Conservation (phyloP, 306 rosid species). For the Lablab purpureus region DNA sequence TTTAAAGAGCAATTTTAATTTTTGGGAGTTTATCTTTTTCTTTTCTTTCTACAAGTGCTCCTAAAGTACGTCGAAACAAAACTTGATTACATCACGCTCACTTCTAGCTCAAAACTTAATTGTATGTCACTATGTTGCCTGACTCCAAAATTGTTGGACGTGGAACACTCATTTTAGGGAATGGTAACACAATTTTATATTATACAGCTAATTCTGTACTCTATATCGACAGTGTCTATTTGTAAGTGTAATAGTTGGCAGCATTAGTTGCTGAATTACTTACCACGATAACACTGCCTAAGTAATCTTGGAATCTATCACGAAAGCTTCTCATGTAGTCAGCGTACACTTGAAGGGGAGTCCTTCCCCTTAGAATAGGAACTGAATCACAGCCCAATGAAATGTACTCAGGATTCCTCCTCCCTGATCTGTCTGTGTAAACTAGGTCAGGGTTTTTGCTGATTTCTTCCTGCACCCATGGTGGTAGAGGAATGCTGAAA, state of each 20-base stretch:
- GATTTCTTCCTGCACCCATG: slow-evolving; percentile 93
- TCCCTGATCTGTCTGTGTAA: slow-evolving; percentile 93
- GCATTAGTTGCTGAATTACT: background rate
- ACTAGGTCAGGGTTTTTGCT: slow-evolving; percentile 94
- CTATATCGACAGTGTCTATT: background rate
- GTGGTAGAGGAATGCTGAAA: slow-evolving; percentile 93
- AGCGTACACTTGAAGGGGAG: slow-evolving; percentile 87
- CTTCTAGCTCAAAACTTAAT: background rate
- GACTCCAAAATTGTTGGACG: background rate
- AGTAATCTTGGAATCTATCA: slow-evolving; percentile 75
- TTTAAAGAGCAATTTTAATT: too few species aligned
- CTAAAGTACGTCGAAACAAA: background rate
- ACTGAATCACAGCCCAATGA: slow-evolving; percentile 87
- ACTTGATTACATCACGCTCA: background rate
- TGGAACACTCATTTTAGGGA: background rate
- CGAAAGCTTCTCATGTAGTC: slow-evolving; percentile 94
- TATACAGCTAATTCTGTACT: background rate
- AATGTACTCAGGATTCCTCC: slow-evolving; percentile 89
- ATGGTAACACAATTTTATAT: slow-evolving; percentile 5
- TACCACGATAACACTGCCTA: slow-evolving; percentile 89
- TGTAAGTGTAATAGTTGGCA: slow-evolving; percentile 18
- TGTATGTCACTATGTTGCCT: background rate
- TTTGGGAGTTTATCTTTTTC: background rate
- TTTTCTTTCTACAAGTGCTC: background rate
- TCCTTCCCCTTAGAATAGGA: slow-evolving; percentile 92